A percentile compares a stretch with the other conserved stretches of the same genome.
Conservation (phyloP, 1,284 basidiomycete species). For the Peniophora sp. region DNA sequence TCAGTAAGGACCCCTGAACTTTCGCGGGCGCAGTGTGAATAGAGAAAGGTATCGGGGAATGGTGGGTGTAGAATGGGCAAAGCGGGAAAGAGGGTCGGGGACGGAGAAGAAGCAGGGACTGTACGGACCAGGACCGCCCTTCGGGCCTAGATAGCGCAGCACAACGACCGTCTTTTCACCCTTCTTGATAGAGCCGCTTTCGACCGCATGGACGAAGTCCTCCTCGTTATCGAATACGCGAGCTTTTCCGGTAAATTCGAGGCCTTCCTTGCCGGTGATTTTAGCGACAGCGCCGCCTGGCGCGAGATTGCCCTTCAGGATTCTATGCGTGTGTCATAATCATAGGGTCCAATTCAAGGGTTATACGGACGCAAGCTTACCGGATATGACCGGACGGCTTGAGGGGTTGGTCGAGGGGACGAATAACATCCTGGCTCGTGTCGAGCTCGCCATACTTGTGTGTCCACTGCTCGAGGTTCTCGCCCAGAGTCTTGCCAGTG, state of each 20-base stretch:
- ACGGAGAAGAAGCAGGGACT: slow-evolving; percentile 9
- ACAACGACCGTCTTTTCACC: slow-evolving; percentile 90
- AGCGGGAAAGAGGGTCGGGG: not conserved
- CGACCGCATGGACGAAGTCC: slow-evolving; percentile 75
- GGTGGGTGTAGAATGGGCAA: not conserved
- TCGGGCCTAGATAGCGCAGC: slow-evolving; percentile 82
- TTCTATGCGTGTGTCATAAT: slow-evolving; percentile 32
- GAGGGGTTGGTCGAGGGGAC: slow-evolving; percentile 80
- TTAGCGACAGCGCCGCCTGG: slow-evolving; percentile 92
- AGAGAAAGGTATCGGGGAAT: no score
- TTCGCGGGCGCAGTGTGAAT: not conserved
- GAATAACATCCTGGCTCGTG: slow-evolving; percentile 72
- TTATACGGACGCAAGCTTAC: slow-evolving; percentile 30
- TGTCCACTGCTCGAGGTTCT: slow-evolving; percentile 83
- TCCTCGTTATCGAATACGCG: slow-evolving; percentile 81
- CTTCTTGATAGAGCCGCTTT: slow-evolving; percentile 71
- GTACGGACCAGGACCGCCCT: slow-evolving; percentile 74
- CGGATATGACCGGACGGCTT: slow-evolving; percentile 84
- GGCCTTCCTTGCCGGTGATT: slow-evolving; percentile 90
- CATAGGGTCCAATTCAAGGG: not conserved
- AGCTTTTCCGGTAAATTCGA: slow-evolving; percentile 78
- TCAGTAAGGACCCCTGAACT: not conserved
- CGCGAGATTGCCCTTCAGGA: slow-evolving; percentile 82
- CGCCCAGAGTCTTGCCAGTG: slow-evolving; percentile 80
- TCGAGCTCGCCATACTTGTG: slow-evolving; percentile 72